These are phyloP conservation scores for Pseudotsuga menziesii DNA, from an alignment of 75 land plant species.

Conservation along the genomic window DNA sequence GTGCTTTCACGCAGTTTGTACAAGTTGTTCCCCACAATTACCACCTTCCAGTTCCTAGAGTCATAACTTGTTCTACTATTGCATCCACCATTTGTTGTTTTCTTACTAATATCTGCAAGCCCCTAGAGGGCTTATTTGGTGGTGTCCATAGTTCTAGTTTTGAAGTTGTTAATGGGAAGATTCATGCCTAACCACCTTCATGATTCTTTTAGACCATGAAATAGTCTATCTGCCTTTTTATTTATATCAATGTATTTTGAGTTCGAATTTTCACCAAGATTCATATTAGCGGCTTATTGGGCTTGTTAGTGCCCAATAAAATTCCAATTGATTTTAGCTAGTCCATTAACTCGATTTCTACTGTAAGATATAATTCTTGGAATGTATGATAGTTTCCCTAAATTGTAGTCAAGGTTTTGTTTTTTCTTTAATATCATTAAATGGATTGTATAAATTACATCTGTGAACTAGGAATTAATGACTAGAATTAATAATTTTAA, in stretches of 20 bases:
- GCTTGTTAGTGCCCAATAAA: too few species aligned
- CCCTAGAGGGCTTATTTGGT: not conserved
- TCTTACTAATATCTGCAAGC: not conserved
- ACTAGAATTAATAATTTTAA: too few species aligned
- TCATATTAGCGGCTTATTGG: too few species aligned
- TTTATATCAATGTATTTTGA: not conserved
- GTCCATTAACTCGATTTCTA: too few species aligned
- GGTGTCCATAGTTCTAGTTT: not conserved
- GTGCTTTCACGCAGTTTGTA: not conserved
- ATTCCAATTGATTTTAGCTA: too few species aligned
- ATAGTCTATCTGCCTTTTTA: not conserved
- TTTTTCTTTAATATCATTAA: too few species aligned
- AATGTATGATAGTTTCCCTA: too few species aligned
- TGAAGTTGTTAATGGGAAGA: not conserved
- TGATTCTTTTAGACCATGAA: not conserved
- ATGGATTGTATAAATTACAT: too few species aligned
- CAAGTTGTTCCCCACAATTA: not conserved
- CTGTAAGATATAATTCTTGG: too few species aligned
- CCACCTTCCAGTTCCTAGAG: not conserved
- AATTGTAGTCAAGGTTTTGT: too few species aligned
- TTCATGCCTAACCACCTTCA: not conserved
- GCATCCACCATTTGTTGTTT: too few species aligned
- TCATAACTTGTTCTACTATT: not conserved
- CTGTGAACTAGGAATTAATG: too few species aligned
- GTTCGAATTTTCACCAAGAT: not conserved